Conservation (phyloP, 768 basidiomycete species). For the Strobilomyces echinocephalus region DNA sequence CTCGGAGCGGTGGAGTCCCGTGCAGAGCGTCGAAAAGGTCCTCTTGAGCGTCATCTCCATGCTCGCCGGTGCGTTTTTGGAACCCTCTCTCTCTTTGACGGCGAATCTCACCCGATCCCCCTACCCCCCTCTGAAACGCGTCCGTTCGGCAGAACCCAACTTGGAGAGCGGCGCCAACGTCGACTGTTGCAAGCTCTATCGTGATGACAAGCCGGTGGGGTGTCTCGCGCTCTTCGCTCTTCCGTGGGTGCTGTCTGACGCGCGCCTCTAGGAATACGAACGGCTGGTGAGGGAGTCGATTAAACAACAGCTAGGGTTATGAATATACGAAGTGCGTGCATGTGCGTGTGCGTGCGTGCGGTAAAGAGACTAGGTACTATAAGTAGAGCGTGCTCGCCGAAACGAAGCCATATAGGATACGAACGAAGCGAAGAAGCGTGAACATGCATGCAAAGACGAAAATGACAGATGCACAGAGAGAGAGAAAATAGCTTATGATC, state of each 20-base stretch:
- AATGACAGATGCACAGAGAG: neutral
- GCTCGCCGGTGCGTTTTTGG: constrained; percentile 68
- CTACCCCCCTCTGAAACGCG: neutral
- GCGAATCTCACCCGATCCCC: neutral
- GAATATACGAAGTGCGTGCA: constrained; percentile 10
- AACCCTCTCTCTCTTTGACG: neutral
- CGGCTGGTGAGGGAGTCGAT: constrained; percentile 78
- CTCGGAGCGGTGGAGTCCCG: constrained; percentile 97
- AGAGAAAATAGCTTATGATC: constrained; percentile 1
- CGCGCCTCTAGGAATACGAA: constrained; percentile 70
- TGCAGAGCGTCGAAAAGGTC: constrained; percentile 96
- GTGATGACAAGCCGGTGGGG: constrained; percentile 68
- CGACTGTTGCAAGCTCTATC: constrained; percentile 93
- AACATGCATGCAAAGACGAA: no score
- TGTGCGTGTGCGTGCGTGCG: neutral
- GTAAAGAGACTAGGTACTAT: constrained; percentile 11
- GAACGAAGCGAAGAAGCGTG: neutral
- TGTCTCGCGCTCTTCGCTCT: neutral
- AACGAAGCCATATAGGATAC: neutral
- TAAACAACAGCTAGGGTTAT: constrained; percentile 79
- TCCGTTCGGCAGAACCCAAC: constrained; percentile 72
- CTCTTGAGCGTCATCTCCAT: constrained; percentile 94
- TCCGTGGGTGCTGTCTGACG: neutral
- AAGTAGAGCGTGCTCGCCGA: constrained; percentile 9
- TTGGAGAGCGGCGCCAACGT: constrained; percentile 97